These are phyloP conservation scores for Artemisia argyi DNA, from an alignment of 129 eudicot species.

Conservation along the genomic window DNA sequence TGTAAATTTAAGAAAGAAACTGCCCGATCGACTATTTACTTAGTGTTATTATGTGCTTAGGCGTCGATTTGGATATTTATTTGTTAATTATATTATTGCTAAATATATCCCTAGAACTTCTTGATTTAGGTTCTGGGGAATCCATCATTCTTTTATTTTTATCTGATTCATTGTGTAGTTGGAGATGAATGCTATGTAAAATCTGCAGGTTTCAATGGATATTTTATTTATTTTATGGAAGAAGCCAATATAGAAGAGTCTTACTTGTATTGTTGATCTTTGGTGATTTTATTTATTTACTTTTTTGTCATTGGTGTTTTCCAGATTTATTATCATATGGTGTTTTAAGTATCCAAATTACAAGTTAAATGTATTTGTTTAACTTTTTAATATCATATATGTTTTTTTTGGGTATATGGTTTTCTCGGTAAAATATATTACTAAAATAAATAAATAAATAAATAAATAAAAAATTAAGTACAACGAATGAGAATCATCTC, in stretches of 20 bases:
- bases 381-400: too few species aligned
- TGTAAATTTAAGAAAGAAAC: constrained; percentile 20
- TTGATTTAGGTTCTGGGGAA: constrained; percentile 22
- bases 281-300: too few species aligned
- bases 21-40: constrained; percentile 6
- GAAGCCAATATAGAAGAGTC: background rate
- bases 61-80: constrained; percentile 10
- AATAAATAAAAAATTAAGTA: too few species aligned
- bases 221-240: background rate
- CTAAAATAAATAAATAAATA: too few species aligned
- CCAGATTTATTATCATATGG: too few species aligned
- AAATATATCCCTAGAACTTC: constrained; percentile 13
- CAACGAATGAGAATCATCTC: too few species aligned
- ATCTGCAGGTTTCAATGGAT: constrained; percentile 7
- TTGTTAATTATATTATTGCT: constrained; percentile 27
- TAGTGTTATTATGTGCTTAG: constrained; percentile 17
- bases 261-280: background rate
- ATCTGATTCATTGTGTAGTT: constrained; percentile 30
- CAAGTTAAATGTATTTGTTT: too few species aligned
- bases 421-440: too few species aligned
- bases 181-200: constrained; percentile 22
- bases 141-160: constrained; percentile 39
- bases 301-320: too few species aligned
- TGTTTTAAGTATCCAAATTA: too few species aligned
- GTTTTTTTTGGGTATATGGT: too few species aligned